Percentiles rank a stretch among this genome's conserved stretches.
These are phyloP conservation scores for Heliosperma pusillum DNA, from an alignment of 148 eudicot genomes.

Conservation along the genomic window DNA sequence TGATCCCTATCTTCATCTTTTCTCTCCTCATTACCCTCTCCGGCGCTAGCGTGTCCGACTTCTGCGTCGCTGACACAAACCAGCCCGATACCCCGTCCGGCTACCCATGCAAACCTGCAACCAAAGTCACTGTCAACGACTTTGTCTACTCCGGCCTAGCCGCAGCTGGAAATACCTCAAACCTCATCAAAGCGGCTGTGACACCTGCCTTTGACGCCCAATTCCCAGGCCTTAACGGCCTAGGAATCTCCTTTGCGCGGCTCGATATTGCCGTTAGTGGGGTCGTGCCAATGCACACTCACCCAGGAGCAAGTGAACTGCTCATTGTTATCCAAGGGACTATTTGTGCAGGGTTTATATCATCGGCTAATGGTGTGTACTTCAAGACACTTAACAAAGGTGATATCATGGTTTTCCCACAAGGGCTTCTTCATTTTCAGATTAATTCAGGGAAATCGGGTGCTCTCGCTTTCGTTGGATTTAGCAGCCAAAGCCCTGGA, in stretches of 20 bases:
- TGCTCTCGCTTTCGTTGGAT: conserved; percentile 54
- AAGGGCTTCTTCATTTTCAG: conserved; percentile 80
- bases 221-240: conserved; percentile 72
- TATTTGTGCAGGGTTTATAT: conserved; percentile 63
- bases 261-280: conserved; percentile 66
- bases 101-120: conserved; percentile 61
- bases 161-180: conserved; percentile 51
- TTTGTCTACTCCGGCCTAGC: conserved; percentile 56
- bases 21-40: conserved; percentile 37
- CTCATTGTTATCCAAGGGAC: conserved; percentile 50
- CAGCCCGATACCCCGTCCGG: conserved; percentile 57
- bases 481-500: conserved; percentile 61
- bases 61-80: conserved; percentile 59
- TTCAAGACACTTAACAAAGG: conserved; percentile 49
- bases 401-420: conserved; percentile 75
- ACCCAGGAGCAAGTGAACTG: conserved; percentile 62
- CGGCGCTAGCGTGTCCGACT: conserved; percentile 48
- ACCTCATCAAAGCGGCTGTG: conserved; percentile 71
- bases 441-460: conserved; percentile 42
- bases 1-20: conserved; percentile 38
- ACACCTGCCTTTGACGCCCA: conserved; percentile 70
- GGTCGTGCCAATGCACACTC: conserved; percentile 85
- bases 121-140: conserved; percentile 42
- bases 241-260: conserved; percentile 68
- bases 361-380: conserved; percentile 53